Percentiles rank a stretch among this genome's conserved stretches.
Evolutionary conservation across 768 basidiomycete species (phyloP).

Genomic region (Botryobasidium botryosum): DNA sequence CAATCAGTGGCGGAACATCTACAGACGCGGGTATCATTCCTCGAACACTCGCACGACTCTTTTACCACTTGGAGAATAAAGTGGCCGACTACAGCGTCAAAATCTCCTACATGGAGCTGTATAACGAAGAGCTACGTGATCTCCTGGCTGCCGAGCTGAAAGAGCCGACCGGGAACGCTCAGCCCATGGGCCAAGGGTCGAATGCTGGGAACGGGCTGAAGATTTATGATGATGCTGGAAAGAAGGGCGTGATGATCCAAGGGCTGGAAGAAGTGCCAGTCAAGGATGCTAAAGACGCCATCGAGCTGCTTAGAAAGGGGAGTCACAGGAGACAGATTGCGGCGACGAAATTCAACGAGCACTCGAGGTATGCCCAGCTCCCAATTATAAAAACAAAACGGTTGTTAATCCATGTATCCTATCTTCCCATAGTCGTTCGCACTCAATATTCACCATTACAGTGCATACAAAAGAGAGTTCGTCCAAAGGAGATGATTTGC

Average conservation of each 20-base stretch:
- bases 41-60: constrained; percentile 78
- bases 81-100: constrained; percentile 79
- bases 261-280: constrained; percentile 84
- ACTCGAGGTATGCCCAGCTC: constrained; percentile 41
- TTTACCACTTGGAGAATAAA: constrained; percentile 66
- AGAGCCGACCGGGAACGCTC: constrained; percentile 44
- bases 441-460: constrained; percentile 93
- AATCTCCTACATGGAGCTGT: constrained; percentile 86
- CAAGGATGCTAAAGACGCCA: constrained; percentile 64
- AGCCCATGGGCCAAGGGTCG: constrained; percentile 59
- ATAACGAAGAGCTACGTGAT: constrained; percentile 96
- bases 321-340: constrained; percentile 85
- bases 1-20: constrained; percentile 76
- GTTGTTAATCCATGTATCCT: neutral
- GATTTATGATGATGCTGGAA: constrained; percentile 82
- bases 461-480: constrained; percentile 80
- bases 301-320: constrained; percentile 73
- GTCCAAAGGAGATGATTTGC: constrained; percentile 58
- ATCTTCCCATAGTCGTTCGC: constrained; percentile 93
- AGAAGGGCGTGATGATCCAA: constrained; percentile 83
- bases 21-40: constrained; percentile 91
- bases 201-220: constrained; percentile 41
- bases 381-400: neutral
- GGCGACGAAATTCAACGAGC: constrained; percentile 94
- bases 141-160: constrained; percentile 67